Percentiles rank a stretch among this genome's conserved stretches.
phyloP scores from a whole-genome alignment of 2,329 filamentous ascomycete species.

The Rhinocladiella similis region DNA sequence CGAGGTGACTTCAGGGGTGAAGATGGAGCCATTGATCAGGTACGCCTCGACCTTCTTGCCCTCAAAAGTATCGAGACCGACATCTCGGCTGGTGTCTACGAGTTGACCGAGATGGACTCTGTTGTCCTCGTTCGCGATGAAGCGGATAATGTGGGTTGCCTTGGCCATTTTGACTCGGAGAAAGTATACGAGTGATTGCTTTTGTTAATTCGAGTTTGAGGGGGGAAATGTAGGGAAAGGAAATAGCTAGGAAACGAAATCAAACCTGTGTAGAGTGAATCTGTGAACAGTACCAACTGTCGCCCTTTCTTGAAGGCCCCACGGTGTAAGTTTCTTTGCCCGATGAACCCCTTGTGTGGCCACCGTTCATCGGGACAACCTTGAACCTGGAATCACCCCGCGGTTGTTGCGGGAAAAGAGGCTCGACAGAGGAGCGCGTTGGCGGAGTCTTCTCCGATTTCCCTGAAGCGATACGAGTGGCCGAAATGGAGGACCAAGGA shows the following conservation, averaged over 20 bases:
- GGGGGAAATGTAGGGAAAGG: not conserved
- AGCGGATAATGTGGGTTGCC: slow-evolving; percentile 45
- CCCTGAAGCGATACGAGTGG: not conserved
- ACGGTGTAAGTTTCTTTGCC: not conserved
- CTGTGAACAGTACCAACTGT: not conserved
- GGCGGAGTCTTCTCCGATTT: not conserved
- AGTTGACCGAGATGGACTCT: slow-evolving; percentile 43
- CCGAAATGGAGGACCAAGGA: not conserved
- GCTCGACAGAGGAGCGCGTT: too few species aligned
- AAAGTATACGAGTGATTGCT: not conserved
- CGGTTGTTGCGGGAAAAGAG: not conserved
- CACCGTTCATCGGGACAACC: not conserved
- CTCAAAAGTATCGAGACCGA: slow-evolving; percentile 37
- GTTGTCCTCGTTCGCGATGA: slow-evolving; percentile 44
- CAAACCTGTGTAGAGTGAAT: too few species aligned
- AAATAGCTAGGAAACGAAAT: too few species aligned
- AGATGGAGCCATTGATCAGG: slow-evolving; percentile 37
- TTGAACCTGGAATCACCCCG: not conserved
- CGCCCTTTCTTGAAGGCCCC: not conserved
- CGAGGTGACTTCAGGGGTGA: slow-evolving; percentile 38
- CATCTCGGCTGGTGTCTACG: slow-evolving; percentile 36
- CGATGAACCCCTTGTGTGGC: not conserved
- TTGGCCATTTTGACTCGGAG: slow-evolving; percentile 21
- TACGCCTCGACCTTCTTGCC: slow-evolving; percentile 37
- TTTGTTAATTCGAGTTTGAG: not conserved